Evolutionary conservation across 1,284 basidiomycete species (phyloP).

Genomic region (Ceratobasidium sp.): DNA sequence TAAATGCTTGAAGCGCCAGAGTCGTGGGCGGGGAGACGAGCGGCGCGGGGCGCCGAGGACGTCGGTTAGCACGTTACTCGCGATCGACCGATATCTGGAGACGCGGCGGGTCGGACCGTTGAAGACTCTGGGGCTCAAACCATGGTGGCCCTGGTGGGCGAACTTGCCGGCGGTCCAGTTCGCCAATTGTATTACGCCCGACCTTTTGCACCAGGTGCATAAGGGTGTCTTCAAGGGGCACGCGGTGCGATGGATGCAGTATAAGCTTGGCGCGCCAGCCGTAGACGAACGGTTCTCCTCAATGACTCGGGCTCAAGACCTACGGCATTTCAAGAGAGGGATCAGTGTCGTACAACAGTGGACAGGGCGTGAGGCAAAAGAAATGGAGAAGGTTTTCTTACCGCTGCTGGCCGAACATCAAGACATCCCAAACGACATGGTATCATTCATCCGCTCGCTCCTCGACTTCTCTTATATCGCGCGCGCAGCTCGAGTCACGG

Average conservation of each 20-base stretch:
- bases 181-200: constrained; percentile 52
- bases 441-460: neutral
- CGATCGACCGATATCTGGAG: neutral
- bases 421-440: neutral
- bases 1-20: too few relatives aligned
- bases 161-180: constrained; percentile 45
- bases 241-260: neutral
- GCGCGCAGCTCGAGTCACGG: neutral
- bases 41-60: neutral
- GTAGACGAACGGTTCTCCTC: too few relatives aligned
- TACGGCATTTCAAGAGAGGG: neutral
- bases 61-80: neutral
- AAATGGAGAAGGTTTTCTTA: constrained; percentile 19
- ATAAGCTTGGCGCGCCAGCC: neutral
- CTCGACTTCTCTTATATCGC: constrained; percentile 15
- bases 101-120: neutral
- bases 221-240: constrained; percentile 57
- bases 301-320: neutral
- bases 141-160: constrained; percentile 20
- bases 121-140: constrained; percentile 14
- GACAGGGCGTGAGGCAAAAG: constrained; percentile 18
- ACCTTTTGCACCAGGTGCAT: constrained; percentile 57
- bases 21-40: too few relatives aligned
- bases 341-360: neutral
- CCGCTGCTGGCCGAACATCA: neutral